Base-by-base conservation (phyloP, 2,329 filamentous ascomycete genomes). In the Aureobasidium musti region DNA sequence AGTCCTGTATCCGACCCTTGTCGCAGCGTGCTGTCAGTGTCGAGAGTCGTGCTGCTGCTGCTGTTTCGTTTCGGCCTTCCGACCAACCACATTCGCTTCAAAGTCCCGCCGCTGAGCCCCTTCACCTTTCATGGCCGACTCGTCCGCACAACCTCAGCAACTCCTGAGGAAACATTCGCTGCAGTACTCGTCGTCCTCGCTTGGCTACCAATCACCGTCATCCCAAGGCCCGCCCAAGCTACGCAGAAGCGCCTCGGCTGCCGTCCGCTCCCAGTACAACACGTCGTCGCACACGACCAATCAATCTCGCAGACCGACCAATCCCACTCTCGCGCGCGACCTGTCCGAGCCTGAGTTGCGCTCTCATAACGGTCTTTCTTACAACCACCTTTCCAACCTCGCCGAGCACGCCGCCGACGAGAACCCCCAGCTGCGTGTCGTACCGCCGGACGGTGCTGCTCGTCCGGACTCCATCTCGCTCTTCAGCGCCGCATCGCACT, bases 251-350 rank as follows among this genome's bases (percentile, higher is more conserved):
- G 57, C 66, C 39, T 67, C 66, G 35, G 59, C 60, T 45, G 57
- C 66, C 41, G 57, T 67, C 59, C 65, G 65, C 57, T 56, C 49
- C 2, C 66, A 56, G 47, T 67, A 67, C 66, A 63, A 39, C 23
- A 45, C 59, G 66, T 50, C 52, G 64, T 50, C 52, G 64, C 41
- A 66, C 64, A 66, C 64, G 52, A 37, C 53, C 52, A 57, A 60
- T 41, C 52, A 66, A 57, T 57, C 52, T 28, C 56, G 45, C 57
- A 41, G 57, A 30, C 49, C 57, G 49, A 39, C 66, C 41, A 23
- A 52, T 63, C 43, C 59, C 59, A 54, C 8, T 33, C 61, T 64
- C 11, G 30, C 49, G 61, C 61, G 61, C 61, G 61, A 64, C n/a
- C 37, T 33, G 21, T 64, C 61, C 47, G 61, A 64, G 39, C 61